phyloP scores from a whole-genome alignment of 345 rosid genomes.

The Pistacia integerrima region DNA sequence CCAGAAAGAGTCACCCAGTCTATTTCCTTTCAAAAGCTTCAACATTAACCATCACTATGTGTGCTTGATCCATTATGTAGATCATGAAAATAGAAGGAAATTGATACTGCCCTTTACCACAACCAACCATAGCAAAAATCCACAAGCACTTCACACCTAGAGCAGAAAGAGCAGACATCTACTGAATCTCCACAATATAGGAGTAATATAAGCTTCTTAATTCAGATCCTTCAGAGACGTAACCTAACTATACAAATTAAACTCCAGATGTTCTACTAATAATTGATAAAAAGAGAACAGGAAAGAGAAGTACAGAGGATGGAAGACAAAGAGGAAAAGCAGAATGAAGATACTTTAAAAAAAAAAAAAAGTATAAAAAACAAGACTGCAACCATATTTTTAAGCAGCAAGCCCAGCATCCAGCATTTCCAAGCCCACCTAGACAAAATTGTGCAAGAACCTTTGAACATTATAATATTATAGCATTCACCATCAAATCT shows the following conservation, averaged over 20 bases:
- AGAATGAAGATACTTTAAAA: constrained; percentile 11
- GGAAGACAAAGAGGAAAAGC: constrained; percentile 4
- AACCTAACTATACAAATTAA: constrained; percentile 33
- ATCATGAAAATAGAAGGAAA: constrained; percentile 14
- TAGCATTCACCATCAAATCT: neutral
- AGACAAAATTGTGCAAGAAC: constrained; percentile 26
- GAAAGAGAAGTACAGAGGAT: constrained; percentile 2
- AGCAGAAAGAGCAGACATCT: constrained; percentile 24
- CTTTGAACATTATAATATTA: constrained; percentile 9
- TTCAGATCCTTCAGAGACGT: constrained; percentile 27
- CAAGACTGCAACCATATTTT: constrained; percentile 21
- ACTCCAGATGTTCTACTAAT: constrained; percentile 5
- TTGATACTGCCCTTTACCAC: constrained; percentile 15
- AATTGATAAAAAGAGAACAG: neutral
- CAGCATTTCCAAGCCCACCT: constrained; percentile 43
- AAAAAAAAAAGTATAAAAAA: neutral
- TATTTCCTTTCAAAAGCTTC: constrained; percentile 25
- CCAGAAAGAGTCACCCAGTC: constrained; percentile 31
- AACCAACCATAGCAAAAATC: constrained; percentile 21
- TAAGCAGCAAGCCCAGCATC: constrained; percentile 35
- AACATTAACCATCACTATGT: constrained; percentile 17
- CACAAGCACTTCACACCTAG: constrained; percentile 32
- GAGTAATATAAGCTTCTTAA: constrained; percentile 18
- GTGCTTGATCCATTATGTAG: constrained; percentile 17
- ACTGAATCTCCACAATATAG: constrained; percentile 28